Base-by-base conservation (phyloP, 164 flowering plant species). In the Piper betle region DNA sequence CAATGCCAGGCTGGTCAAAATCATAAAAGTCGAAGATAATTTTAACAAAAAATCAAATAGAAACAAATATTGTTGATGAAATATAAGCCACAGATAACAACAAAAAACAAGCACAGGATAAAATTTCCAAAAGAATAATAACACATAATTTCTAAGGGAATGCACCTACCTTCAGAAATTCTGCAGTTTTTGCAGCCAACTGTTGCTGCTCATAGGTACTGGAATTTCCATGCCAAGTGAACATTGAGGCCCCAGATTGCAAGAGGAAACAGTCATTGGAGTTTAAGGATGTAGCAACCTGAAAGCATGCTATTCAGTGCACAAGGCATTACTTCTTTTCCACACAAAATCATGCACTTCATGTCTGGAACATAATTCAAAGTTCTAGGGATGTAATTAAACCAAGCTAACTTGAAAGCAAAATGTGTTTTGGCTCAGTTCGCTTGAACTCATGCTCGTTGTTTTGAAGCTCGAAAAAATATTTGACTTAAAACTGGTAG, bases 211-310 rank as follows among this genome's bases (percentile, higher is more conserved):
- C 97, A 59, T 71, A 69, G 20, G 90, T 77, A 73, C 96, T 80
- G 55, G 82, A 86, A 71, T 78, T 91, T 67, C 99, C 99, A 67
- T 91, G 96, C 99, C 99, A 94, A 39, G 68, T 76, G 74, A 91
- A 91, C 53, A 84, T 40, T 66, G 97, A 75, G 53, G 96, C 77
- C 53, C 99, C 96, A 66, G 96, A 82, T 85, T 88, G 99, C 75
- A 91, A 73, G 69, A 94, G 73, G 67, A 91, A 94, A 73, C 99
- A 91, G 61, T 91, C 93, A 61, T 71, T 70, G 55, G 99, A 82
- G 74, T 79, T 87, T 75, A 94, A 75, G 65, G 96, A 91, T 33
- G 96, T 69, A 20, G 94, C 96, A 59, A 74, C 96, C 99, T 94
- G 75, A 62, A 66, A 2, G 38, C 57, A 3, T 58, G 41, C 48